phyloP scores from a whole-genome alignment of 2,329 filamentous ascomycete genomes.

The Boeremia exigua region DNA sequence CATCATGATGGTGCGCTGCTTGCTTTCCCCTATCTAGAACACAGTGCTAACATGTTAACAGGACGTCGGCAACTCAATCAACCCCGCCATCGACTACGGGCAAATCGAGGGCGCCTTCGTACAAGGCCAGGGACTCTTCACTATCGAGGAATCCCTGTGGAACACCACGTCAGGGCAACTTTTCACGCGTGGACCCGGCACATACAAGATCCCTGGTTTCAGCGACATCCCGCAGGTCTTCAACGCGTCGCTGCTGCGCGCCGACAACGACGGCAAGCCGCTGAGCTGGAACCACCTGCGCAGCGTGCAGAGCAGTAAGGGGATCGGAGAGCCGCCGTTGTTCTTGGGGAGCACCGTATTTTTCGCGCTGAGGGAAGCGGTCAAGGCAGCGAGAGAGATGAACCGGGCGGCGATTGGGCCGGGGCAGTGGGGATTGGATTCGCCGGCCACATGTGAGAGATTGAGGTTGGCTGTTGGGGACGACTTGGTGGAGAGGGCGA shows the following conservation, averaged over 20 bases:
- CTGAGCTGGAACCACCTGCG: conserved; percentile 82
- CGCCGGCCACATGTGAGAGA: conserved; percentile 82
- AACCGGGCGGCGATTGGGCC: conserved; percentile 49
- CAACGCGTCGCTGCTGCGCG: conserved; percentile 81
- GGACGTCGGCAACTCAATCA: conserved; percentile 82
- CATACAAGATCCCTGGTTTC: conserved; percentile 90
- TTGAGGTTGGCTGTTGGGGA: conserved; percentile 80
- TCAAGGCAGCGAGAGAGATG: conserved; percentile 71
- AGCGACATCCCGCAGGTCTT: conserved; percentile 84
- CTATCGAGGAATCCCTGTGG: conserved; percentile 75
- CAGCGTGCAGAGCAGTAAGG: conserved; percentile 81
- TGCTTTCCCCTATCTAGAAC: too few relatives aligned
- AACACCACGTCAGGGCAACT: conserved; percentile 66
- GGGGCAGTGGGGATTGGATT: conserved; percentile 64
- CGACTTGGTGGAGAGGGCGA: conserved; percentile 74
- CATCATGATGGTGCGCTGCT: conserved; percentile 74
- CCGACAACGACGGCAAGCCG: conserved; percentile 53
- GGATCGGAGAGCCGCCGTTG: conserved; percentile 73
- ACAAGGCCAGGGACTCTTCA: conserved; percentile 80
- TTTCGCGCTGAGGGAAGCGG: conserved; percentile 83
- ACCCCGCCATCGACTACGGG: conserved; percentile 78
- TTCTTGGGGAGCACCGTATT: conserved; percentile 86
- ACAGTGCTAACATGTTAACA: conserved; percentile 16
- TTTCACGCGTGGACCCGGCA: conserved; percentile 67
- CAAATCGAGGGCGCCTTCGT: conserved; percentile 83